A percentile compares a stretch with the other conserved stretches of the same genome.
Evolutionary conservation across 1,139 yeast genomes (phyloP).

Genomic region (Suhomyces yuchorum): DNA sequence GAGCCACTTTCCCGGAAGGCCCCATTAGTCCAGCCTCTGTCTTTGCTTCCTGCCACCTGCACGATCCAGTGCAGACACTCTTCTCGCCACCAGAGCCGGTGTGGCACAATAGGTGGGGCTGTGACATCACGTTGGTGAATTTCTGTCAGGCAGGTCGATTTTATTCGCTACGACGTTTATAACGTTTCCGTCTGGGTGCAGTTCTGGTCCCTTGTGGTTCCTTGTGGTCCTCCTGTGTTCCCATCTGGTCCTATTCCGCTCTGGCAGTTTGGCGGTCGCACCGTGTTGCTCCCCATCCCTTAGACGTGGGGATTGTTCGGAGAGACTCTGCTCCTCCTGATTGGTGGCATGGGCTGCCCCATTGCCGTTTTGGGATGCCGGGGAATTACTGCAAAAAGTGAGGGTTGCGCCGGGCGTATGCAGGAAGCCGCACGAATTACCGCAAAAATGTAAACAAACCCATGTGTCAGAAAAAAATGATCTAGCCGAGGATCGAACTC

Average conservation of each 20-base stretch:
- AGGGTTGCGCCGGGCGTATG: neutral
- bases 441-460: constrained; percentile 7
- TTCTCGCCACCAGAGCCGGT: no score
- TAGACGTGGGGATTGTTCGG: neutral
- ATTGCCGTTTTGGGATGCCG: neutral
- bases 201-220: neutral
- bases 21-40: no score
- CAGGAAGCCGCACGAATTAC: constrained; percentile 7
- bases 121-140: no score
- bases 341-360: neutral
- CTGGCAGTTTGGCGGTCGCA: no score
- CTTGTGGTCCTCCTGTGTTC: no score
- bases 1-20: no score
- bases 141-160: no score
- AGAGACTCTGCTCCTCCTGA: neutral
- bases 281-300: no score
- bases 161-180: no score
- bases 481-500: constrained; percentile 28
- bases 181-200: neutral
- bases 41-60: no score
- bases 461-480: constrained; percentile 14
- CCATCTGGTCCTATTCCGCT: neutral
- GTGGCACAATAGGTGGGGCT: no score
- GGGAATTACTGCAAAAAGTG: constrained; percentile 13
- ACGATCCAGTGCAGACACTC: no score